Evolutionary conservation across 2,329 filamentous ascomycete genomes (phyloP).

Genomic region (Verticillium isaacii): DNA sequence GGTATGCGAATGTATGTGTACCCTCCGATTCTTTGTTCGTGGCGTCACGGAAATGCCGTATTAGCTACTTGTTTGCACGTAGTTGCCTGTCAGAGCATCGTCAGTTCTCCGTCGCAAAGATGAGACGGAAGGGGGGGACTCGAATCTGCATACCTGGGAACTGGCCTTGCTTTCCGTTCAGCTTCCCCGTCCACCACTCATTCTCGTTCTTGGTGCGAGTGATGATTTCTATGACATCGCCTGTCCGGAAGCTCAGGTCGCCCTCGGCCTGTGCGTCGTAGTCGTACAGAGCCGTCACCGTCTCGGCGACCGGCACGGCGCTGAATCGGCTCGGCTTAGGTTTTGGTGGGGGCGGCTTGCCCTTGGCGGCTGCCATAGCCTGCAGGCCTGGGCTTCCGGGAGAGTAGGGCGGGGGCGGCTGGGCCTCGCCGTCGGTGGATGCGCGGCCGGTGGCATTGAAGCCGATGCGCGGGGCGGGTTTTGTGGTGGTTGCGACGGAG

Average conservation of each 20-base stretch:
- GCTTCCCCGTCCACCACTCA: slow-evolving; percentile 91
- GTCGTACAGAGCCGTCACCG: slow-evolving; percentile 87
- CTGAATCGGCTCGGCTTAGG: slow-evolving; percentile 76
- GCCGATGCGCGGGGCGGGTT: slow-evolving; percentile 2
- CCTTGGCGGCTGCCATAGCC: slow-evolving; percentile 47
- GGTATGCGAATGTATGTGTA: neutral
- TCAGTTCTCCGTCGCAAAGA: slow-evolving; percentile 17
- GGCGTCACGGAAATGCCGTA: neutral
- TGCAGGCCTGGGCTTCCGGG: slow-evolving; percentile 38
- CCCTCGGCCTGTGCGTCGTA: slow-evolving; percentile 94
- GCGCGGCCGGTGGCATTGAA: slow-evolving; percentile 20
- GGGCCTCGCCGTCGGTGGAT: slow-evolving; percentile 40
- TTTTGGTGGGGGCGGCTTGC: slow-evolving; percentile 68
- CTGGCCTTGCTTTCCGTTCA: slow-evolving; percentile 78
- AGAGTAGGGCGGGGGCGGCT: slow-evolving; percentile 70
- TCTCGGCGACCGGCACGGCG: slow-evolving; percentile 63
- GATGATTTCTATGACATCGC: slow-evolving; percentile 87
- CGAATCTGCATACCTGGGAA: slow-evolving; percentile 76
- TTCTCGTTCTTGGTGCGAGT: slow-evolving; percentile 83
- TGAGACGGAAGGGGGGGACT: slow-evolving; percentile 4
- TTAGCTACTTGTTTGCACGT: slow-evolving; percentile 27
- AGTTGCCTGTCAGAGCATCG: slow-evolving; percentile 35
- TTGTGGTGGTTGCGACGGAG: slow-evolving; percentile 5
- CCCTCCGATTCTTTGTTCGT: neutral
- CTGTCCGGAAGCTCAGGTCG: slow-evolving; percentile 83